Percentiles rank a stretch among this genome's conserved stretches.
Conservation (phyloP, 805 yeast species). For the Candida silvatica region DNA sequence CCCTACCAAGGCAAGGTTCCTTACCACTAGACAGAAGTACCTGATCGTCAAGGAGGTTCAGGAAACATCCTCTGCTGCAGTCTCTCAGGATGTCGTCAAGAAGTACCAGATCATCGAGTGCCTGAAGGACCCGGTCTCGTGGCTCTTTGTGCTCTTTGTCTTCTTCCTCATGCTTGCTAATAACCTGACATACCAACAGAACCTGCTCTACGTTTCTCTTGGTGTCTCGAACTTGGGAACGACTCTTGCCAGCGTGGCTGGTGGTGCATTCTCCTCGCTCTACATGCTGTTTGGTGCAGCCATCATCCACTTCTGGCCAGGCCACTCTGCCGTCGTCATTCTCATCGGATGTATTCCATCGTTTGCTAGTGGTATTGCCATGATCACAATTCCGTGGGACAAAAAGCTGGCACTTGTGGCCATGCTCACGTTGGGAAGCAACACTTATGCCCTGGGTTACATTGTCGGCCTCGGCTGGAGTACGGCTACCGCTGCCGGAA, state of each 20-base stretch:
- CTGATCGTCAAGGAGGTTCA: conserved; percentile 30
- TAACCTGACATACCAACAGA: conserved; percentile 14
- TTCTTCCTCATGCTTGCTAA: conserved; percentile 16
- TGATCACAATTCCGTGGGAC: conserved; percentile 31
- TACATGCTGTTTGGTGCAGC: conserved; percentile 15
- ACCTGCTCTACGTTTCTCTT: conserved; percentile 10
- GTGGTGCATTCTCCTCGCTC: conserved; percentile 14
- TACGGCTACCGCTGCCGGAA: conserved; percentile 33
- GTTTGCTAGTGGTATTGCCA: conserved; percentile 33
- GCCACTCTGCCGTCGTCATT: conserved; percentile 22
- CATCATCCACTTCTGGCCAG: conserved; percentile 7
- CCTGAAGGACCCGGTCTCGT: conserved; percentile 35
- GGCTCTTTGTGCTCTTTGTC: conserved; percentile 26
- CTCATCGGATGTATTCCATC: conserved; percentile 34
- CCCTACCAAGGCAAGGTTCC: conserved; percentile 39
- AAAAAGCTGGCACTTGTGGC: conserved; percentile 35
- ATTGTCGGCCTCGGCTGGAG: conserved; percentile 22
- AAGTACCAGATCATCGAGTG: conserved; percentile 37
- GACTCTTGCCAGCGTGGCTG: conserved; percentile 15
- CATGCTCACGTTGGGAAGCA: conserved; percentile 6
- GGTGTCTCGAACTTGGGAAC: conserved; percentile 12
- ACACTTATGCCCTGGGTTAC: conserved; percentile 7
- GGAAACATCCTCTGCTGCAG: conserved; percentile 25
- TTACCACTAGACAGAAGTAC: conserved; percentile 38
- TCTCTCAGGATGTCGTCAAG: conserved; percentile 35